Percentiles rank a stretch among this genome's conserved stretches.
Conservation (phyloP, 177 flowering plant genomes). For the Vitis hybrid region DNA sequence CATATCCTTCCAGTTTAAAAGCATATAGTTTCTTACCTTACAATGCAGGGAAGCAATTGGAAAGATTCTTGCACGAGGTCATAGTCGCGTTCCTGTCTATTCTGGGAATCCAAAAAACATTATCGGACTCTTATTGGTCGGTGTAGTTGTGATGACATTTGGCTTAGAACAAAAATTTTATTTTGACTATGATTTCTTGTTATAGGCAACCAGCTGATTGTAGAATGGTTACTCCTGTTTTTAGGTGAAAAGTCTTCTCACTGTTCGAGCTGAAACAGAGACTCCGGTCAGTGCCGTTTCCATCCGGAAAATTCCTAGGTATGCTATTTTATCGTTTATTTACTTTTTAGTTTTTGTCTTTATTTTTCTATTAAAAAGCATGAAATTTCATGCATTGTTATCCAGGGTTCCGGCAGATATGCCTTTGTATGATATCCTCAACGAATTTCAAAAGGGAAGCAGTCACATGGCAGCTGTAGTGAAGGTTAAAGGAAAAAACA, state of each 20-base stretch:
- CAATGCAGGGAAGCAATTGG: conserved; percentile 95
- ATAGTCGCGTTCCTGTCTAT: conserved; percentile 98
- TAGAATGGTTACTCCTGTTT: neutral
- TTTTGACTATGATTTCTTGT: neutral
- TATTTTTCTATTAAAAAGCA: neutral
- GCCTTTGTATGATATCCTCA: conserved; percentile 95
- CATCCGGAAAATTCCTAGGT: conserved; percentile 95
- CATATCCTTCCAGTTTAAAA: conserved; percentile 17
- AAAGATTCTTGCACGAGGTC: conserved; percentile 93
- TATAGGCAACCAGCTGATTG: neutral
- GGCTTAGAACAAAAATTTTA: neutral
- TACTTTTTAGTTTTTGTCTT: neutral
- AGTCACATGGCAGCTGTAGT: conserved; percentile 99
- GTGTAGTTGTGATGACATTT: conserved; percentile 14
- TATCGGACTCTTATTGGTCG: conserved; percentile 91
- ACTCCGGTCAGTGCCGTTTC: conserved; percentile 98
- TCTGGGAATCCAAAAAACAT: conserved; percentile 90
- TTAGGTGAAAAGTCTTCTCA: conserved; percentile 96
- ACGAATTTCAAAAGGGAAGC: conserved; percentile 96
- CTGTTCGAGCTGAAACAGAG: conserved; percentile 95
- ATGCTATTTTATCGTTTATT: conserved; percentile 9
- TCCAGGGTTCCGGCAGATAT: conserved; percentile 96
- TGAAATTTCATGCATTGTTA: conserved; percentile 5
- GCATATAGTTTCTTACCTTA: conserved; percentile 5
- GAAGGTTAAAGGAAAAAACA: conserved; percentile 60